These are phyloP conservation scores for Sporobolomyces phaffii DNA, from an alignment of 768 basidiomycete species.

Conservation along the genomic window DNA sequence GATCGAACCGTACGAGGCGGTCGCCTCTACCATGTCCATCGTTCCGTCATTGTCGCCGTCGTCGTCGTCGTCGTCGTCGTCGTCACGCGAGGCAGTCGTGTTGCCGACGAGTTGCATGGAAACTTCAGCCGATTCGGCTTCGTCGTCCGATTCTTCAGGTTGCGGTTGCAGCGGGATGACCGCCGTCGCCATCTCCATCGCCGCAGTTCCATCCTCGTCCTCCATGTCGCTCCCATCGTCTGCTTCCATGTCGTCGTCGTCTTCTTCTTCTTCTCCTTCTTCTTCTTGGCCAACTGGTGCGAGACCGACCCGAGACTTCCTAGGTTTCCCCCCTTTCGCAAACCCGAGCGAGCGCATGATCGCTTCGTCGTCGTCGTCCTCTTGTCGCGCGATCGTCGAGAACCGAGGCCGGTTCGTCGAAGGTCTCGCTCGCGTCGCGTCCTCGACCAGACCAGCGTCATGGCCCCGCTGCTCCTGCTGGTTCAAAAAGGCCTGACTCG, in stretches of 20 bases:
- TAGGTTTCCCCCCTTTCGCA: conserved; percentile 19
- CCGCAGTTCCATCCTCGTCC: conserved; percentile 14
- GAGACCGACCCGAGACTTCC: conserved; percentile 21
- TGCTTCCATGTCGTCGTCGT: conserved; percentile 15
- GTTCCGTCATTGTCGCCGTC: not conserved
- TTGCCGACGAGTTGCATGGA: conserved; percentile 28
- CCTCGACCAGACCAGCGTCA: not conserved
- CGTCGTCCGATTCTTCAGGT: conserved; percentile 17
- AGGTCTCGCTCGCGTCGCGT: not conserved
- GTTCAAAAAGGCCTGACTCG: not conserved
- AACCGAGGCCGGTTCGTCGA: conserved; percentile 5
- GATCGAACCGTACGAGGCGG: conserved; percentile 25
- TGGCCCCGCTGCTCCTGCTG: not conserved
- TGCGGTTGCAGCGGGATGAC: not conserved
- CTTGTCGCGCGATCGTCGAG: conserved; percentile 22
- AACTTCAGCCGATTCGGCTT: conserved; percentile 33
- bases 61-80: not conserved
- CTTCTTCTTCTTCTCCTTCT: conserved; percentile 14
- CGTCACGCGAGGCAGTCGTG: not conserved
- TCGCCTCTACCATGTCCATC: conserved; percentile 34
- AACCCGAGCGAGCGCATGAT: conserved; percentile 29
- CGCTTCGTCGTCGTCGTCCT: conserved; percentile 37
- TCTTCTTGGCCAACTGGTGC: conserved; percentile 17
- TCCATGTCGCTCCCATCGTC: conserved; percentile 14
- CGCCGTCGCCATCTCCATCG: conserved; percentile 30